Evolutionary conservation across 2,329 filamentous ascomycete species (phyloP).

Genomic region (Tetracladium maxilliforme): DNA sequence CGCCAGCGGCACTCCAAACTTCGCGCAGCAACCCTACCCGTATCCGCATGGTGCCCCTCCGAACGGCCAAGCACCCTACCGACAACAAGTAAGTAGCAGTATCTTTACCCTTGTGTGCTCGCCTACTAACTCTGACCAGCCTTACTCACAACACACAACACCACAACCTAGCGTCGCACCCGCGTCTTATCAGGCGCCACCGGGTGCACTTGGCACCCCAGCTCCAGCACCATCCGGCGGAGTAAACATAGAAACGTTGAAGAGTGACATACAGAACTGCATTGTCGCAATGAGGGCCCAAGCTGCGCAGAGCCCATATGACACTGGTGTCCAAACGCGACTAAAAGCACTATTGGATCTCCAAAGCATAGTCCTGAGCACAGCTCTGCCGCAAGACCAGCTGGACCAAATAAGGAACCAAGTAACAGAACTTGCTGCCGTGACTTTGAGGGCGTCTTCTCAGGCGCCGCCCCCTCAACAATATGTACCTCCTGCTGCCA

Average conservation of each 20-base stretch:
- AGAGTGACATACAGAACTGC: conserved; percentile 68
- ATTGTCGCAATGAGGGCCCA: conserved; percentile 60
- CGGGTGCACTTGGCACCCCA: conserved; percentile 22
- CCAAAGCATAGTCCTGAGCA: conserved; percentile 63
- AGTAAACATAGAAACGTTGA: conserved; percentile 59
- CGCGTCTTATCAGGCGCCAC: conserved; percentile 25
- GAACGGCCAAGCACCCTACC: too few relatives aligned
- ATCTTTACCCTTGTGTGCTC: too few relatives aligned
- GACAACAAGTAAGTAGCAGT: too few relatives aligned
- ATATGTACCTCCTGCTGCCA: conserved; percentile 15
- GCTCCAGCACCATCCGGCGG: conserved; percentile 21
- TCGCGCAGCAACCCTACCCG: too few relatives aligned
- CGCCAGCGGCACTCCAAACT: too few relatives aligned
- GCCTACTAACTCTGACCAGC: not conserved
- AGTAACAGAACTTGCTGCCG: conserved; percentile 52
- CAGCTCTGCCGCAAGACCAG: conserved; percentile 67
- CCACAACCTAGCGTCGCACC: conserved; percentile 19
- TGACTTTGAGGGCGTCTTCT: too few relatives aligned
- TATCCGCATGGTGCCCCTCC: too few relatives aligned
- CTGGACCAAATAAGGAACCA: conserved; percentile 74
- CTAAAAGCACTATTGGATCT: conserved; percentile 77
- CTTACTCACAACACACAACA: conserved; percentile 13
- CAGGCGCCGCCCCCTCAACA: conserved; percentile 15
- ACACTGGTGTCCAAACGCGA: conserved; percentile 62
- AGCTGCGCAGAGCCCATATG: conserved; percentile 62